Conservation (phyloP, 495 filamentous ascomycete genomes). For the Xylaria venustula region DNA sequence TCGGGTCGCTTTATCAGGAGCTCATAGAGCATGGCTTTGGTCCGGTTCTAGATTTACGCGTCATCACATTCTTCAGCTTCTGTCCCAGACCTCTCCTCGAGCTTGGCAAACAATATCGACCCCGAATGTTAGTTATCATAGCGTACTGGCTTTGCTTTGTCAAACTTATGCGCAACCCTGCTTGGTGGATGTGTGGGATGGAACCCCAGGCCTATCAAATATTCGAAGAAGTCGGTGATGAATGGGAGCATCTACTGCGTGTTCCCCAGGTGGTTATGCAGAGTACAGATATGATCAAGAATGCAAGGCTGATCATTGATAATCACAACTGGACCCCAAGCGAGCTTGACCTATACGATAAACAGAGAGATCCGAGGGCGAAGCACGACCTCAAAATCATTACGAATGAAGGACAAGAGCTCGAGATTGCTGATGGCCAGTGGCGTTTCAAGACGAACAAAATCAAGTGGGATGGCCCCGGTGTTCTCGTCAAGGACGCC, state of each 20-base stretch:
- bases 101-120: conserved; percentile 47
- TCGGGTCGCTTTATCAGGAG: conserved; percentile 46
- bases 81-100: conserved; percentile 51
- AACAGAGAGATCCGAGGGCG: conserved; percentile 18
- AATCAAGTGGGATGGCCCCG: neutral
- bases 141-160: conserved; percentile 46
- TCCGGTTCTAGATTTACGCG: conserved; percentile 35
- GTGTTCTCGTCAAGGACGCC: neutral
- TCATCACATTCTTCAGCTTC: conserved; percentile 45
- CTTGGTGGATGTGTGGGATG: conserved; percentile 50
- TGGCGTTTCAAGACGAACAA: conserved; percentile 11
- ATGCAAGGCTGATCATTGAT: conserved; percentile 35
- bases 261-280: conserved; percentile 33
- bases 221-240: conserved; percentile 28
- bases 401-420: conserved; percentile 17
- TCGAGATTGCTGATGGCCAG: conserved; percentile 17
- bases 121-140: conserved; percentile 54
- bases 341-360: conserved; percentile 18
- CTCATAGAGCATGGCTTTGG: conserved; percentile 35
- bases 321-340: conserved; percentile 34
- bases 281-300: conserved; percentile 17
- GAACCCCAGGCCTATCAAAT: conserved; percentile 41
- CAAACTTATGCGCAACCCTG: conserved; percentile 27
- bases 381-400: conserved; percentile 17
- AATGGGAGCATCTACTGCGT: conserved; percentile 34